These are phyloP conservation scores for Talaromyces sp. DNA, from an alignment of 2,329 filamentous ascomycete species.

Conservation along the genomic window DNA sequence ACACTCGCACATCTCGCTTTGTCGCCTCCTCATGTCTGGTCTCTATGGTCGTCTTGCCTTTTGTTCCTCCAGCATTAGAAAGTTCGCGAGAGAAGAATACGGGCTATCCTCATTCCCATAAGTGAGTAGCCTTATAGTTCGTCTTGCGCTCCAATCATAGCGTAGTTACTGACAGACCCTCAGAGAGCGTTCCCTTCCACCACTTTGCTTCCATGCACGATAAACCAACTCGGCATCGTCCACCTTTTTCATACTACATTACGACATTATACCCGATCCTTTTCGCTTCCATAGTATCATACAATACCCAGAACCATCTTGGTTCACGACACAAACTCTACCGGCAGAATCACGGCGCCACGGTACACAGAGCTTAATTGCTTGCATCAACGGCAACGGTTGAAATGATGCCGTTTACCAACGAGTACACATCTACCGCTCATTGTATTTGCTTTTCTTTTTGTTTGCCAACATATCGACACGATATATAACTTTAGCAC, in stretches of 20 bases:
- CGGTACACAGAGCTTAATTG: background rate
- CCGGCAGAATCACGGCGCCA: slow-evolving; percentile 6
- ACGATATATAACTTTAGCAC: slow-evolving; percentile 15
- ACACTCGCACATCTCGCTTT: slow-evolving; percentile 41
- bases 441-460: background rate
- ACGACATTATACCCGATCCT: slow-evolving; percentile 8
- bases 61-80: slow-evolving; percentile 48
- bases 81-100: slow-evolving; percentile 44
- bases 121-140: slow-evolving; percentile 29
- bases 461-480: background rate
- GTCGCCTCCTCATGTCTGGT: slow-evolving; percentile 43
- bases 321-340: background rate
- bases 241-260: background rate
- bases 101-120: slow-evolving; percentile 39
- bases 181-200: slow-evolving; percentile 35
- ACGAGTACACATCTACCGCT: background rate
- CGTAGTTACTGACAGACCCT: background rate
- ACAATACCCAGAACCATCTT: slow-evolving; percentile 8
- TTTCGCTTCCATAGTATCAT: background rate
- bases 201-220: slow-evolving; percentile 45
- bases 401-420: background rate
- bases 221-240: slow-evolving; percentile 22
- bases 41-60: slow-evolving; percentile 46
- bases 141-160: background rate
- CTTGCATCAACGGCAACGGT: background rate